Base-by-base conservation (phyloP, 208 protist genomes). In the Wallacemonas sp. region DNA sequence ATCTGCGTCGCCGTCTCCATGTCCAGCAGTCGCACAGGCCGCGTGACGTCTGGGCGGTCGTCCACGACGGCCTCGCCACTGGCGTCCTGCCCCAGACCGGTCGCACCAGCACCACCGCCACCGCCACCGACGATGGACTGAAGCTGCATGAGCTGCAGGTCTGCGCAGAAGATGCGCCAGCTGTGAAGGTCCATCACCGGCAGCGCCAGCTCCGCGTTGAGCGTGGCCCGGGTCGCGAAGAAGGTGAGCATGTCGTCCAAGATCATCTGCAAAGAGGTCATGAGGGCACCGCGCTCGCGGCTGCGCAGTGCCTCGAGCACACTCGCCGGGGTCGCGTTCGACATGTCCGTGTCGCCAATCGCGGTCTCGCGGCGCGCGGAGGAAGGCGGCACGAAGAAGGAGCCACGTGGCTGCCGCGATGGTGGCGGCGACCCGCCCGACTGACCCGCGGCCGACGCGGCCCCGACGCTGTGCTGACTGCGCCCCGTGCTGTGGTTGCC, bases 151-250 rank as follows among this genome's bases (percentile, higher is more conserved):
- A 94, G 61, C 4, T 74, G 73, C 23, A 92, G 30, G 26, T 96
- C 90, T 12, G 72, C 71, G 65, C 83, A 93, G 14, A 96, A 70
- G 19, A 93, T 24, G 9, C 90, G 80, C 87, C 90, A 96, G 60
- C 76, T 71, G 27, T 80, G 74, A 30, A 96, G 75, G 74, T 92
- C 81, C n/a, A 96, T 63, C 29, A 75, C 74, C 5, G 90, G 90
- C 56, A 94, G 82, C 29, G 87, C 85, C 38, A 85, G 81, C 38
- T 89, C 74, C 12, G 72, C 68, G 17, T 82, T 80, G 36, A 96
- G 68, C 19, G 49, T 69, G 6, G 76, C 64, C 41, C 78, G 78
- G 21, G 75, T 69, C 27, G 88, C 62, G 65, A 94, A 96, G 47
- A 96, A 69, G 21, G 70, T 64, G 24, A 93, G 65, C 11, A 96